Evolutionary conservation across 108 stramenopile genomes (phyloP), one percentile per base, ranked within the genome.

Genomic region (Skeletonema grethae): DNA sequence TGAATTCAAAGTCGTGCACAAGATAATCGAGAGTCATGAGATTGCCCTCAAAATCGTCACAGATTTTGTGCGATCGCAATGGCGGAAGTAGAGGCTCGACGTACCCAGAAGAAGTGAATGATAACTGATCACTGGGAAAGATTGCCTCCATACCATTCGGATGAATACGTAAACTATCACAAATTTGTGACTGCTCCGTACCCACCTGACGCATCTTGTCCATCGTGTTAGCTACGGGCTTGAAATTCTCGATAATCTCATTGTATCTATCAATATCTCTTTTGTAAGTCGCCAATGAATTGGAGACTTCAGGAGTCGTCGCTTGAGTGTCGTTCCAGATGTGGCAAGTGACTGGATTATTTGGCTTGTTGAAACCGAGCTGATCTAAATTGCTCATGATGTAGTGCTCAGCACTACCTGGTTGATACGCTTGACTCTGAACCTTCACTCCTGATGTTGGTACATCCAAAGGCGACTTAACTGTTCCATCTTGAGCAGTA

Each of bases 1-100:
- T 86, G 69, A 72, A 35, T 11, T 80, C 78, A 77, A 88, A 91
- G 69, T 91, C 88, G 56, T 89, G 90, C 2, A 91, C 73, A 57
- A 91, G 35, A 53, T 89, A 91, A 25, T 79, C 68, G 57, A 87
- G 34, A 11, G 50, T 39, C 70, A 81, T 66, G 3, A 76, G 58
- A 46, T 64, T 12, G 35, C 22, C 5, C 12, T 41, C 16, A 16
- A 1, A 1, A 38, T 55, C 22, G 2, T 34, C 7, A 35, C 83
- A 84, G 61, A 82, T 66, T 31, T 73, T 60, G 34, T 71, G 82
- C 50, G 63, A 66, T 25, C 85, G 79, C 76, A 82, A 63, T 1
- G 73, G 73, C 18, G 85, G 77, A n/a, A 80, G 56, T 30, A 85
- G 68, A 13, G 85, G 85, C 59, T 85, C 85, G 15, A 82, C 66